Base-by-base conservation (phyloP, 148 eudicot genomes). In the Silene conica region DNA sequence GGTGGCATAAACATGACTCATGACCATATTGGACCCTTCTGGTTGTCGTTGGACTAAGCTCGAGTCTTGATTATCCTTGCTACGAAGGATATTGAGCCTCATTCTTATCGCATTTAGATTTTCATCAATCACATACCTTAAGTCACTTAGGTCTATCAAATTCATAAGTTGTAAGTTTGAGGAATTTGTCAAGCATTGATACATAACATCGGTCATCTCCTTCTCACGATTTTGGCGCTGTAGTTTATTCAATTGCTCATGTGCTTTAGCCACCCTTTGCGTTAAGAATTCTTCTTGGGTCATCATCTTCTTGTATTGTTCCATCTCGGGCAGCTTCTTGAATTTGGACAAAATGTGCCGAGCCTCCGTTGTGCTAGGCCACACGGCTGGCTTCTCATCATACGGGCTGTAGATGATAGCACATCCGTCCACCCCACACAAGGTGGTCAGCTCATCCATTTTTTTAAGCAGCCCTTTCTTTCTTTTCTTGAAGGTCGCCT, bases 201-300 rank as follows among this genome's bases (percentile, higher is more conserved):
- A 5, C 57, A 68, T 68, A 12, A 68, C 71, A 68, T 45, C 3
- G 71, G 1, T 46, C 18, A 46, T 68, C 71, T 68, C 71, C 19
- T 21, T 68, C 57, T 68, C 54, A 7, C 71, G 34, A 22, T 68
- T 68, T 46, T 45, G 71, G 14, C 71, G 3, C 1, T 68, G 71
- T 68, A 45, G 26, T 68, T 68, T 46, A 46, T 46, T 22, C 31
- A 68, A 38, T 34, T 31, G 69, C 3, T 65, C 69, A 18, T 34
- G 48, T 65, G 69, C 69, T 65, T 65, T 65, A 65, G 48, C 69
- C 69, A 65, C 69, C 48, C 69, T 16, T 65, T 65, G 69, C 48
- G 11, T 65, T 65, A 65, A 18, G 48, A 65, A 65, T 16, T 65
- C 69, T 46, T 65, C 69, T n/a, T 65, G 69, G 38, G n/a, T 65